Conservation (phyloP, 306 rosid species). For the Cotoneaster glaucophyllus region DNA sequence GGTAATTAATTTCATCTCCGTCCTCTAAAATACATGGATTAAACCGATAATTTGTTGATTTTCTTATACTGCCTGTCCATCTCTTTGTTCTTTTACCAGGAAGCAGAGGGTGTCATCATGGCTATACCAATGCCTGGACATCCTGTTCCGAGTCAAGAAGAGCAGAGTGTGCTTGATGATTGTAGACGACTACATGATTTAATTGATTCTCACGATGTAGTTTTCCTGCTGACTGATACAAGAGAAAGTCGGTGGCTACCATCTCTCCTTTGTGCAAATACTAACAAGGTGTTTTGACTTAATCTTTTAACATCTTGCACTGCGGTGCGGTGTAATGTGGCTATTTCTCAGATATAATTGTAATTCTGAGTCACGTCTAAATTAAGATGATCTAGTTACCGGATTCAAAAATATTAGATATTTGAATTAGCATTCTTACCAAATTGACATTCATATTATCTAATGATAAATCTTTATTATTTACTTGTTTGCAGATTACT, state of each 20-base stretch:
- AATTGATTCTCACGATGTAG: conserved; percentile 72
- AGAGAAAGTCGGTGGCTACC: conserved; percentile 99
- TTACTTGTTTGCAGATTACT: conserved; percentile 53
- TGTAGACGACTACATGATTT: conserved; percentile 63
- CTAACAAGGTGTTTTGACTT: conserved; percentile 56
- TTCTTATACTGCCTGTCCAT: conserved; percentile 12
- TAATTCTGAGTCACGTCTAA: conserved; percentile 14
- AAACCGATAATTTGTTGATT: not conserved
- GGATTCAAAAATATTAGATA: not conserved
- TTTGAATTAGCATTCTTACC: not conserved
- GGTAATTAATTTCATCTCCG: conserved; percentile 43
- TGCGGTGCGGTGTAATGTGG: not conserved
- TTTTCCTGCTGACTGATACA: conserved; percentile 90
- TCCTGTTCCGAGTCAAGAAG: conserved; percentile 66
- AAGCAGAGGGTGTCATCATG: conserved; percentile 85
- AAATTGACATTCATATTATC: not conserved
- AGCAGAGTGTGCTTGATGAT: conserved; percentile 56
- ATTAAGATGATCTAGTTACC: conserved; percentile 6
- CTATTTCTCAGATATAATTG: conserved; percentile 3
- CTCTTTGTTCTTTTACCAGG: conserved; percentile 36
- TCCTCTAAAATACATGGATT: conserved; percentile 1
- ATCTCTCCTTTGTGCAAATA: conserved; percentile 82
- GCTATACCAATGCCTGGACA: conserved; percentile 99
- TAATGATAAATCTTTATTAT: not conserved
- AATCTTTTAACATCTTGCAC: conserved; percentile 3